phyloP scores from a whole-genome alignment of 1,284 basidiomycete species.

The Apiotrichum laibachii region DNA sequence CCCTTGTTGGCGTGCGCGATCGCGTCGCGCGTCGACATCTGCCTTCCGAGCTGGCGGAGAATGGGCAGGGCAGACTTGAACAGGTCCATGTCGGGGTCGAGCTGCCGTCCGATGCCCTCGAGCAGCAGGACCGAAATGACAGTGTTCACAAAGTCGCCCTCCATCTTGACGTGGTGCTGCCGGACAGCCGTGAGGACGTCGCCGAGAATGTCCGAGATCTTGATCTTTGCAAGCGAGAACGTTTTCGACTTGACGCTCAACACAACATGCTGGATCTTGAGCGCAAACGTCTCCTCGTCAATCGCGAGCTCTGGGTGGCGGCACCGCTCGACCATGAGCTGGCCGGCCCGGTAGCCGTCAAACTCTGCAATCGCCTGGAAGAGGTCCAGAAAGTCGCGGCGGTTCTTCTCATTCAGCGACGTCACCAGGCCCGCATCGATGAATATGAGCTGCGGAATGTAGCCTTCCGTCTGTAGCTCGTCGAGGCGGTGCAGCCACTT shows the following conservation, averaged over 20 bases:
- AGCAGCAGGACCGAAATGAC: conserved; percentile 89
- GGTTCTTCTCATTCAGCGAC: conserved; percentile 73
- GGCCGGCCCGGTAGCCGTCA: conserved; percentile 90
- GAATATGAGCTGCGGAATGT: conserved; percentile 90
- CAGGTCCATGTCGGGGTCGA: conserved; percentile 88
- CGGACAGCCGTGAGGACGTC: conserved; percentile 86
- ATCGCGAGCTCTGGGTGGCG: conserved; percentile 86
- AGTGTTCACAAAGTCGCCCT: conserved; percentile 97
- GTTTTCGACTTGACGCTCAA: conserved; percentile 92
- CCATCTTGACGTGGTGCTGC: conserved; percentile 95
- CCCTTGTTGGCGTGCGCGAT: conserved; percentile 64
- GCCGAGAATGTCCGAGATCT: conserved; percentile 87
- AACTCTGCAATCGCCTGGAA: conserved; percentile 95
- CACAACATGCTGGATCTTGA: conserved; percentile 95
- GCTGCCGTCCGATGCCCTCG: conserved; percentile 91
- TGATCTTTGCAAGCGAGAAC: conserved; percentile 91
- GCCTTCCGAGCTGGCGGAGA: conserved; percentile 77
- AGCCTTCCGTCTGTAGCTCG: conserved; percentile 66
- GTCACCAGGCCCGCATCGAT: conserved; percentile 95
- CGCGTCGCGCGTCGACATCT: conserved; percentile 76
- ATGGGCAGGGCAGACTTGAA: conserved; percentile 92
- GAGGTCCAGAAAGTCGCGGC: conserved; percentile 91
- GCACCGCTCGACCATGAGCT: conserved; percentile 94
- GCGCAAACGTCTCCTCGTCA: conserved; percentile 89
- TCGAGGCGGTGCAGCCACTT: conserved; percentile 73